A percentile compares a stretch with the other conserved stretches of the same genome.
phyloP scores from a whole-genome alignment of 169 alveolate genomes.

The Prorocentrum cordatum region DNA sequence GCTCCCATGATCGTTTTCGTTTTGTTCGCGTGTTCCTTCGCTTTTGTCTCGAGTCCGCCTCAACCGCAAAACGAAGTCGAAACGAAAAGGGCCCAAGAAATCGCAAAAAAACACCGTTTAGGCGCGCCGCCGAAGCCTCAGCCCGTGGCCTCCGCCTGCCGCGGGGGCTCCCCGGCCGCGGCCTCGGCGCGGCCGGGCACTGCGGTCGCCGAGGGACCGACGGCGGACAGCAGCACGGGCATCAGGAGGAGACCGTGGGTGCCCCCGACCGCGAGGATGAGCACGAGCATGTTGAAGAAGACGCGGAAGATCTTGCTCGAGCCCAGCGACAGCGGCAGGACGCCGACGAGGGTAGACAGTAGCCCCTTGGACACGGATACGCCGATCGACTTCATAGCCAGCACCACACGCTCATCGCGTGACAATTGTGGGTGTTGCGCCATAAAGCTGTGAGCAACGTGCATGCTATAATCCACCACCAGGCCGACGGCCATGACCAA shows the following conservation, averaged over 20 bases:
- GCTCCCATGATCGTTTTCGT: no score
- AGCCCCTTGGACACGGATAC: background rate
- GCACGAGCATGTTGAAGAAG: background rate
- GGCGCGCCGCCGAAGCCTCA: no score
- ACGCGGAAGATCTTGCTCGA: background rate
- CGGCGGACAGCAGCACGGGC: slow-evolving; percentile 2
- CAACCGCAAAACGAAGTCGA: no score
- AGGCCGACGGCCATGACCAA: background rate
- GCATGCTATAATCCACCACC: slow-evolving; percentile 14
- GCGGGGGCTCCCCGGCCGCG: no score
- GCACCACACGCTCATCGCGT: background rate
- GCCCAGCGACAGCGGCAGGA: background rate
- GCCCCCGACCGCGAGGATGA: background rate
- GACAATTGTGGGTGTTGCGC: background rate
- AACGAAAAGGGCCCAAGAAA: no score
- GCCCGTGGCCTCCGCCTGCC: no score
- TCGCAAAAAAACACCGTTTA: no score
- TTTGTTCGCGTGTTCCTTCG: no score
- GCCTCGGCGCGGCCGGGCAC: no score
- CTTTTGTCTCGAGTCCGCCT: no score
- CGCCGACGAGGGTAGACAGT: background rate
- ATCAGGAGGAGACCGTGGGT: background rate
- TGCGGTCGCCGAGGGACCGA: no score
- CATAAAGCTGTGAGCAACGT: slow-evolving; percentile 6
- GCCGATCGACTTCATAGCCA: background rate